A percentile compares a stretch with the other conserved stretches of the same genome.
Conservation (phyloP, 805 yeast species). For the Citeromyces nyonsensis region DNA sequence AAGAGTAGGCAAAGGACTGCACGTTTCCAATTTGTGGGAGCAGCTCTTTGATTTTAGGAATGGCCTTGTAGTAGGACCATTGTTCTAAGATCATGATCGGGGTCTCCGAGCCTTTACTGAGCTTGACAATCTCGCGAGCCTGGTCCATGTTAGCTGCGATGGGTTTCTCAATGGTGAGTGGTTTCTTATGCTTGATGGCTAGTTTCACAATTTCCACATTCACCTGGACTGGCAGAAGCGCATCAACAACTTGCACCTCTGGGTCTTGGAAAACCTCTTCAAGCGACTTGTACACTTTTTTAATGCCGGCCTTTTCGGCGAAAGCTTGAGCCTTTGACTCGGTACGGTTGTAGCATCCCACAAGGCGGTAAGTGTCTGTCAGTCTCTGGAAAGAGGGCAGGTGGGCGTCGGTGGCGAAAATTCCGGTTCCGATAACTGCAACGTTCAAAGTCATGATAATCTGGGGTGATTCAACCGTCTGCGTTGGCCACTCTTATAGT, state of each 20-base stretch:
- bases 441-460: conserved; percentile 22
- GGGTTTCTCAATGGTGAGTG: conserved; percentile 80
- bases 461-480: not conserved
- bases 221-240: conserved; percentile 76
- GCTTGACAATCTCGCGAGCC: conserved; percentile 63
- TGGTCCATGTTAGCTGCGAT: conserved; percentile 75
- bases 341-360: conserved; percentile 75
- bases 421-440: conserved; percentile 70
- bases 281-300: conserved; percentile 40
- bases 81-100: conserved; percentile 65
- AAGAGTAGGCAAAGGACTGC: conserved; percentile 52
- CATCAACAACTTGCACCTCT: conserved; percentile 67
- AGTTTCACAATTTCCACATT: conserved; percentile 53
- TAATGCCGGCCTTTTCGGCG: conserved; percentile 45
- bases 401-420: conserved; percentile 77
- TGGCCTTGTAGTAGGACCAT: conserved; percentile 63
- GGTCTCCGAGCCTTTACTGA: conserved; percentile 31
- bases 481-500: too few species aligned
- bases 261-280: conserved; percentile 55
- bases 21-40: conserved; percentile 61
- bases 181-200: conserved; percentile 64
- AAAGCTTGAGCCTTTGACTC: conserved; percentile 69
- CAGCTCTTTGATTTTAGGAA: conserved; percentile 34
- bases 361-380: conserved; percentile 34
- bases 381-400: conserved; percentile 52